Evolutionary conservation across 192 early-diverging fungal genomes (phyloP).

Genomic region (Coemansia sp.): DNA sequence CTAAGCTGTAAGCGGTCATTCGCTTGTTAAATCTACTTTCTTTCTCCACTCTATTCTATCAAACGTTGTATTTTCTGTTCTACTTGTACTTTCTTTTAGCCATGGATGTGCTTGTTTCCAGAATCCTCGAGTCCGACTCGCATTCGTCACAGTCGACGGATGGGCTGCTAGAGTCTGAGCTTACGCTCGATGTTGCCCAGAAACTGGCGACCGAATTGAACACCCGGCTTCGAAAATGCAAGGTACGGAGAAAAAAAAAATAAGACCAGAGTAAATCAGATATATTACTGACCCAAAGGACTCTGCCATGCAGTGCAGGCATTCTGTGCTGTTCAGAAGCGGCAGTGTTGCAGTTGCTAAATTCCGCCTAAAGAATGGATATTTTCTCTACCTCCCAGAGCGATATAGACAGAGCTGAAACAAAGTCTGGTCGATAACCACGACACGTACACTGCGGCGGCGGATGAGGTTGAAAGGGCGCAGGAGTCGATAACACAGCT

Average conservation of each 20-base stretch:
- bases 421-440: conserved; percentile 5
- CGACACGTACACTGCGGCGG: conserved; percentile 10
- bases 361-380: not conserved
- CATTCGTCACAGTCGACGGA: conserved; percentile 3
- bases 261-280: no score
- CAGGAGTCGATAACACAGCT: conserved; percentile 16
- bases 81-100: not conserved
- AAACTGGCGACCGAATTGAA: not conserved
- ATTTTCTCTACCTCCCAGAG: not conserved
- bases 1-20: no score
- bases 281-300: no score
- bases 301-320: no score
- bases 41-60: not conserved
- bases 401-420: conserved; percentile 13
- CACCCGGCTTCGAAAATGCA: not conserved
- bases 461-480: conserved; percentile 5
- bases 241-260: not conserved
- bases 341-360: no score
- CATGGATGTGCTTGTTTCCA: not conserved
- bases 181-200: conserved; percentile 7
- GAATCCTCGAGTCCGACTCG: not conserved
- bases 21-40: not conserved
- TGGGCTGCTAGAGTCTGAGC: conserved; percentile 6
- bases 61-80: not conserved
- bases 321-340: no score